Conservation (phyloP, 345 rosid species). For the Erucastrum elatum region DNA sequence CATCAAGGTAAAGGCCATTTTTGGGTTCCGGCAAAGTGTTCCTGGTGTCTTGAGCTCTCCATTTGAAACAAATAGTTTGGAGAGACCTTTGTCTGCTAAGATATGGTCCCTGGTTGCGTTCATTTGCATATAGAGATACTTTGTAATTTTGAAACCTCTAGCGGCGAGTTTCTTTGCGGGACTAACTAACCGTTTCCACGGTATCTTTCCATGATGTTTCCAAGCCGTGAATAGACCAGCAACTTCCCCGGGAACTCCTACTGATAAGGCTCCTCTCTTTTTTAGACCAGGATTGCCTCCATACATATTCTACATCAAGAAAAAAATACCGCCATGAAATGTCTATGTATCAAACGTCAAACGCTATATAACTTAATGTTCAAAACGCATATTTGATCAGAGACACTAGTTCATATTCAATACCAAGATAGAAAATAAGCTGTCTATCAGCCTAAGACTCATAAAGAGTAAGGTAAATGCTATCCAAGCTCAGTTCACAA, state of each 20-base stretch:
- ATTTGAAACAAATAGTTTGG: slow-evolving; percentile 38
- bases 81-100: slow-evolving; percentile 56
- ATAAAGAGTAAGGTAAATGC: background rate
- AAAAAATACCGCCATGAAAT: background rate
- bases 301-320: slow-evolving; percentile 45
- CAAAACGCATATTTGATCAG: background rate
- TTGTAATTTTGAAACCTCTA: slow-evolving; percentile 49
- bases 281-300: slow-evolving; percentile 41
- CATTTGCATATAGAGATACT: slow-evolving; percentile 56
- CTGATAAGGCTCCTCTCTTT: slow-evolving; percentile 49
- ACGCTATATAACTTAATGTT: background rate
- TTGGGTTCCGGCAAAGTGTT: slow-evolving; percentile 42
- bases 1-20: slow-evolving; percentile 45
- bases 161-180: slow-evolving; percentile 47
- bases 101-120: slow-evolving; percentile 34
- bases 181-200: slow-evolving; percentile 51
- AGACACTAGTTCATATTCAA: background rate
- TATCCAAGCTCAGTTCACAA: background rate
- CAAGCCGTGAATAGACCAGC: slow-evolving; percentile 58
- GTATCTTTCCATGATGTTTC: slow-evolving; percentile 52
- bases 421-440: background rate
- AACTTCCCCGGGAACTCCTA: slow-evolving; percentile 64
- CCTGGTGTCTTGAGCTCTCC: slow-evolving; percentile 46
- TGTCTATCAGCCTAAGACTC: background rate
- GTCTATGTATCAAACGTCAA: background rate